phyloP scores from a whole-genome alignment of 1,284 basidiomycete species.

The Irpex sp. region DNA sequence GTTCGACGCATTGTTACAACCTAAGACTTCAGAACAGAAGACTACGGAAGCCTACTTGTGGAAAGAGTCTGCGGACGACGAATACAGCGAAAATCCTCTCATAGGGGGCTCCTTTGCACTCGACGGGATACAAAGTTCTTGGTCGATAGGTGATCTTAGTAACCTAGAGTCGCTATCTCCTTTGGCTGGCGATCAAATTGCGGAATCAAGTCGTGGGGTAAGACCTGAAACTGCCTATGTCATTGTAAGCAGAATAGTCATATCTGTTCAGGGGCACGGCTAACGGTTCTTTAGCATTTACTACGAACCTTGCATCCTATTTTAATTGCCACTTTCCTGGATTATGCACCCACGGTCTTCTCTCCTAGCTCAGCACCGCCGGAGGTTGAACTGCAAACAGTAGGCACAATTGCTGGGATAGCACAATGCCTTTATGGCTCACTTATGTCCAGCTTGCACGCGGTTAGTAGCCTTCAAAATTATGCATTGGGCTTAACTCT shows the following conservation, averaged over 20 bases:
- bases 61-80: not conserved
- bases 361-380: constrained; percentile 52
- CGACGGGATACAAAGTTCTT: not conserved
- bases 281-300: constrained; percentile 31
- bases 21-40: not conserved
- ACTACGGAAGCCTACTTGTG: not conserved
- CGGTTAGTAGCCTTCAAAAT: not conserved
- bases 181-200: not conserved
- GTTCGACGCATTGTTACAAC: not conserved
- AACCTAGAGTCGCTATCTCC: not conserved
- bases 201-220: constrained; percentile 4
- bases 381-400: constrained; percentile 61
- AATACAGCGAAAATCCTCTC: not conserved
- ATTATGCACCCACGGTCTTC: constrained; percentile 81
- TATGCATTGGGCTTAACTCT: not conserved
- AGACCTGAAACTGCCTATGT: constrained; percentile 16
- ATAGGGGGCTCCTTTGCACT: not conserved
- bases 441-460: constrained; percentile 12
- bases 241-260: constrained; percentile 12
- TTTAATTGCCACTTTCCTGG: constrained; percentile 79
- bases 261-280: not conserved
- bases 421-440: constrained; percentile 62
- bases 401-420: constrained; percentile 61
- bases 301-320: constrained; percentile 67
- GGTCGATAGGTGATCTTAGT: not conserved